Evolutionary conservation across 345 rosid genomes (phyloP).

Genomic region (Eucalyptus curtisii): DNA sequence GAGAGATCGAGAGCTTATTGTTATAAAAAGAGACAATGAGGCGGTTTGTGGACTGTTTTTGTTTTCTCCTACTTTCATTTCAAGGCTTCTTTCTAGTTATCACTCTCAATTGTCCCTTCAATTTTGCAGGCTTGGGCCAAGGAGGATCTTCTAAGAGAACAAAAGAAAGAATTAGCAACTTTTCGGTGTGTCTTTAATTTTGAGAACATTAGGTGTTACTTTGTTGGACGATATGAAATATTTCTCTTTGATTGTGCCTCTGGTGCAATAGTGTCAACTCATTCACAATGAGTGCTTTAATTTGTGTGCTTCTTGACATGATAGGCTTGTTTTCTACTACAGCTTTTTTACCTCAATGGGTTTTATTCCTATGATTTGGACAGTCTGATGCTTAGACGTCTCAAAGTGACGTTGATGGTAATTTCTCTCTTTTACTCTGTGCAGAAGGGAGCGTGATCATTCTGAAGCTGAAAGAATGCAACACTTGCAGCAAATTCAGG

Average conservation of each 20-base stretch:
- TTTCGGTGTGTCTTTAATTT: conserved; percentile 37
- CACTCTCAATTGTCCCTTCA: neutral
- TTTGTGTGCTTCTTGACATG: neutral
- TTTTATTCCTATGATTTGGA: neutral
- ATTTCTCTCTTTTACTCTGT: neutral
- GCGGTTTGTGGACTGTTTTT: conserved; percentile 35
- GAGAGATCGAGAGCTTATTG: conserved; percentile 76
- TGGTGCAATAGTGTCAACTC: neutral
- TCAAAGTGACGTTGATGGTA: neutral
- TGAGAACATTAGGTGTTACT: neutral
- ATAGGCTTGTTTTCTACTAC: neutral
- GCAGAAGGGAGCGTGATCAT: conserved; percentile 98
- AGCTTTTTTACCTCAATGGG: neutral
- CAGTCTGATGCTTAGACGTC: neutral
- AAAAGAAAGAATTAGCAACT: conserved; percentile 75
- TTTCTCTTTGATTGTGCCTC: neutral
- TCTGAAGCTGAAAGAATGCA: conserved; percentile 91
- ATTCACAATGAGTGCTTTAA: neutral
- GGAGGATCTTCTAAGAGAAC: conserved; percentile 85
- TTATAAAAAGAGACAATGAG: conserved; percentile 80
- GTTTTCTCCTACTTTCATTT: neutral
- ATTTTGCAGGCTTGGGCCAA: conserved; percentile 85
- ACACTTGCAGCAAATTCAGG: conserved; percentile 64
- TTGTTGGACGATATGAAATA: neutral
- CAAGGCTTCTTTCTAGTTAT: neutral